Base-by-base conservation (phyloP, 2,329 filamentous ascomycete species). In the Epichloe sp. region DNA sequence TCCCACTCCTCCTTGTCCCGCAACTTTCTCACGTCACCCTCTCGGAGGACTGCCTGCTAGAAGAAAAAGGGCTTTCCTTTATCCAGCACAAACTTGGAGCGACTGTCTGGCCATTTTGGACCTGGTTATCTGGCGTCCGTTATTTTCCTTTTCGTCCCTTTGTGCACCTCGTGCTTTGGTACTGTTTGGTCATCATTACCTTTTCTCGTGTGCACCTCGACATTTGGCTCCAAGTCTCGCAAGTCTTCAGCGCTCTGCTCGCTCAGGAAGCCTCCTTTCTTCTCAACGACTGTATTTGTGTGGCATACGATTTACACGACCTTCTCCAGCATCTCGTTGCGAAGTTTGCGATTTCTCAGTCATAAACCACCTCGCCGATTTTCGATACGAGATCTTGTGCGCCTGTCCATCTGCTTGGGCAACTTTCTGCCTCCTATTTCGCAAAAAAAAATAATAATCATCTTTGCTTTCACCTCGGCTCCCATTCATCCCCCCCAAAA, bases 1-100 rank as follows among this genome's bases (percentile, higher is more conserved):
- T 53, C 52, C 47, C 37, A 26, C 23, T 26, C 2, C 45, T 50
- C 42, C 47, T 45, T 38, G 38, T 54, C 44, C 54, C 49, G 48
- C 54, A 52, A 50, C 54, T 50, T 52, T 54, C 50, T 48, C 46
- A 52, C 23, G 42, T 50, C 41, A 53, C 31, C 53, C 48, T 50
- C 45, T 51, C 17, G 42, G 38, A 49, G 47, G 47, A 52, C 47
- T 35, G 38, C 43, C 47, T 35, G 38, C 43, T 23, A 35, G 38
- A 51, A 47, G 43, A 51, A 54, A 54, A 49, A 48, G 35, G 47
- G 45, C 36, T 41, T 48, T 42, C 40, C 43, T 49, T 48, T 44
- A 51, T 45, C 43, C 45, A 52, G 42, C 47, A 52, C 42, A 47
- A 44, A 42, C 41, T 12, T 19, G 52, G 49, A 48, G 52, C 52